phyloP scores from a whole-genome alignment of 805 yeast genomes.

The Wickerhamiella vanderwaltii region DNA sequence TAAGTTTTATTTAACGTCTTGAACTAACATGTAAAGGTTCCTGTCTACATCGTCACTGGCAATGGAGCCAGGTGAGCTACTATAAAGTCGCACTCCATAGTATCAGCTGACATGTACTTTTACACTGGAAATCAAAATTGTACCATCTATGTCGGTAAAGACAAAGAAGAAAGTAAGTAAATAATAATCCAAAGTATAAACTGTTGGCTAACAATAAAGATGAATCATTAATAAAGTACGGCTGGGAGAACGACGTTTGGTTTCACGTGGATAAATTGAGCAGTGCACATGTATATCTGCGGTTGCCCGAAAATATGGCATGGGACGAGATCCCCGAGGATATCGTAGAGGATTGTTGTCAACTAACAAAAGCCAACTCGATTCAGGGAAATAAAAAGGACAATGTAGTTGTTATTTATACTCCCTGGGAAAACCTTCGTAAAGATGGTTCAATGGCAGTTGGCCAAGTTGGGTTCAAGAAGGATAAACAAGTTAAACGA shows the following conservation, averaged over 20 bases:
- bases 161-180: slow-evolving; percentile 45
- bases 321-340: slow-evolving; percentile 41
- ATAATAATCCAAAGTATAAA: background rate
- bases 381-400: slow-evolving; percentile 62
- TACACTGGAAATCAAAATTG: slow-evolving; percentile 8
- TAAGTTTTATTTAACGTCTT: too few relatives aligned
- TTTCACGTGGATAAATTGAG: slow-evolving; percentile 69
- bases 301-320: slow-evolving; percentile 38
- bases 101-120: too few relatives aligned
- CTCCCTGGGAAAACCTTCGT: slow-evolving; percentile 60
- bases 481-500: slow-evolving; percentile 41
- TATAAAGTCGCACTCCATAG: too few relatives aligned
- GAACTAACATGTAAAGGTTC: too few relatives aligned
- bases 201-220: slow-evolving; percentile 24
- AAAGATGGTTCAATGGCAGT: slow-evolving; percentile 62
- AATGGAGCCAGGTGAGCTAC: too few relatives aligned
- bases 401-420: slow-evolving; percentile 53
- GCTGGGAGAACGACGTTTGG: slow-evolving; percentile 56
- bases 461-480: slow-evolving; percentile 67
- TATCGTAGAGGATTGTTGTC: slow-evolving; percentile 49
- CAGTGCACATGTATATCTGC: slow-evolving; percentile 64
- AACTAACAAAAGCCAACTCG: slow-evolving; percentile 64
- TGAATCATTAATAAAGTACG: slow-evolving; percentile 47
- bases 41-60: too few relatives aligned
- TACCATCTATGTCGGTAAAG: slow-evolving; percentile 53